Evolutionary conservation across 768 basidiomycete genomes (phyloP).

Genomic region (Pholiota microspora): DNA sequence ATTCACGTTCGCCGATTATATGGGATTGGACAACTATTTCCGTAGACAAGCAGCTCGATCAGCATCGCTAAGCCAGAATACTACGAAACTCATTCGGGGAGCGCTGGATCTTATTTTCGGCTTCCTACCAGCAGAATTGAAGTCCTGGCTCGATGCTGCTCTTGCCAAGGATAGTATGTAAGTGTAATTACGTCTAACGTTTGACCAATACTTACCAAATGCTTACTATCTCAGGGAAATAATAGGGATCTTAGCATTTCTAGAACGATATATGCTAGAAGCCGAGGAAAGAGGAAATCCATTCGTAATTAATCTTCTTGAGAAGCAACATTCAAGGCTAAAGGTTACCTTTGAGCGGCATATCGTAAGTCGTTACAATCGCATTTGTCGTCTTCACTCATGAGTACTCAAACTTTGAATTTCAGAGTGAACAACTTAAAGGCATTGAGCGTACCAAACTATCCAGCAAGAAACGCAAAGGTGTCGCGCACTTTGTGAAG

Average conservation of each 20-base stretch:
- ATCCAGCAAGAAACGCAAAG: conserved; percentile 89
- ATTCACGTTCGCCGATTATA: conserved; percentile 94
- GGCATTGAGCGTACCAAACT: conserved; percentile 88
- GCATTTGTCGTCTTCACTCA: neutral
- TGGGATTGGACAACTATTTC: conserved; percentile 93
- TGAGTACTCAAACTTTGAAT: conserved; percentile 1
- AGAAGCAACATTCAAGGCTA: conserved; percentile 80
- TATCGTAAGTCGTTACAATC: conserved; percentile 48
- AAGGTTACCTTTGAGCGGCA: conserved; percentile 78
- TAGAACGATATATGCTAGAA: conserved; percentile 76
- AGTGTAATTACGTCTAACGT: conserved; percentile 11
- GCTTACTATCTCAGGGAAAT: conserved; percentile 4
- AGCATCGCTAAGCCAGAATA: conserved; percentile 62
- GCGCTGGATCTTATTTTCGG: conserved; percentile 97
- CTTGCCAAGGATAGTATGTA: conserved; percentile 77
- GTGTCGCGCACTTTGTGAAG: conserved; percentile 89
- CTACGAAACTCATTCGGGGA: conserved; percentile 77
- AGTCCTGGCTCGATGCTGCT: conserved; percentile 80
- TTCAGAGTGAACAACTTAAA: conserved; percentile 82
- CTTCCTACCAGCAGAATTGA: conserved; percentile 81
- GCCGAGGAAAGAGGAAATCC: conserved; percentile 78
- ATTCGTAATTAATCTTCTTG: conserved; percentile 69
- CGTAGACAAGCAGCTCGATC: conserved; percentile 83
- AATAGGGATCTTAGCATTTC: conserved; percentile 35
- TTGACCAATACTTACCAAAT: neutral